Base-by-base conservation (phyloP, 306 rosid species). In the Abrus pulchellus region DNA sequence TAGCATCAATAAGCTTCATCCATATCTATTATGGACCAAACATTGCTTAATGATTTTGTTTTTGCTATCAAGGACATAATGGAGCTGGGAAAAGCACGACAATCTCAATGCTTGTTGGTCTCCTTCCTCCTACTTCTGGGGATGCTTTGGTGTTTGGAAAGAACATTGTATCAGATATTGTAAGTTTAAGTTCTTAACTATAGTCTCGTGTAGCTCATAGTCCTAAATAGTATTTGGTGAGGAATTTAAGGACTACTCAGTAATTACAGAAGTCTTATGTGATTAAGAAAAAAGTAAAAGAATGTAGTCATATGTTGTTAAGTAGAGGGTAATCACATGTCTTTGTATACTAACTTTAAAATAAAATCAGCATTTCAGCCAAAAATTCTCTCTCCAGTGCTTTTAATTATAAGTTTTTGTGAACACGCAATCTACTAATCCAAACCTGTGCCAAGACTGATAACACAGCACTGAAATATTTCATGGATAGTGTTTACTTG, bases 1-100 rank as follows among this genome's bases (percentile, higher is more conserved):
- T 60, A 67, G 52, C 32, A 38, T 33, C 36, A 33, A 36, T 30
- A 34, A 66, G 54, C 36, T 67, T 83, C 69, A 52, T 65, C 54
- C 64, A 11, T 28, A 27, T 49, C 49, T 56, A 6, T 61, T 8
- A 9, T 12, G 50, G 65, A 11, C 3, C 40, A 40, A 45, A 55
- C 12, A 2, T 78, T 74, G 32, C 77, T 65, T 48, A 64, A 49
- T 47, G 48, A 72, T 83, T 85, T 11, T 78, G 48, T 66, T 68
- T 75, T 55, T 40, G 49, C 53, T 84, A 78, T 86, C 63, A 84
- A 94, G 99, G 99, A 78, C 99, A 94, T 83, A 94, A 91, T 77
- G 97, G 97, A 71, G 99, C 99, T 88, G 99, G 99, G 38, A 94
- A 94, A 87, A 93, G 97, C 84, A 94, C 99, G 9, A 91, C 99